Conservation (phyloP, 192 early-diverging fungal species). For the Oehlia diaphana region DNA sequence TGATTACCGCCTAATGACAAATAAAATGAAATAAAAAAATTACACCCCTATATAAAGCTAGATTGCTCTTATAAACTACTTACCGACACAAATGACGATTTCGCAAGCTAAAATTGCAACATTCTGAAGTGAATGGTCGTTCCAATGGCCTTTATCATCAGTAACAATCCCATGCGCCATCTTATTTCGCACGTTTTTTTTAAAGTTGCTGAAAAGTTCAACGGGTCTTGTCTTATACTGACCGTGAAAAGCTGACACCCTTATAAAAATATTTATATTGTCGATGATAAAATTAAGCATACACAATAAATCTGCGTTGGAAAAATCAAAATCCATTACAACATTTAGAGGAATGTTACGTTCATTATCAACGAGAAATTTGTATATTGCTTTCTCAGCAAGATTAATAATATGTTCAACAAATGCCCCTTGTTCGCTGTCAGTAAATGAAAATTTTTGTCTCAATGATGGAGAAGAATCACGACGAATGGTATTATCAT, state of each 20-base stretch:
- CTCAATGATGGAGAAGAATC: constrained; percentile 10
- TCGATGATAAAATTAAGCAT: constrained; percentile 21
- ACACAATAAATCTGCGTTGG: constrained; percentile 20
- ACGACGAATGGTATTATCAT: not conserved
- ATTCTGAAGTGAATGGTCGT: constrained; percentile 18
- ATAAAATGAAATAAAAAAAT: constrained; percentile 18
- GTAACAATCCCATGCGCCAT: constrained; percentile 25
- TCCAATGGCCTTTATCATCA: constrained; percentile 14
- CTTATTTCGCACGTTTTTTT: constrained; percentile 21
- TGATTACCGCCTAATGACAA: constrained; percentile 8
- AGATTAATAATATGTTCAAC: constrained; percentile 26
- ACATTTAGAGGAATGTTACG: constrained; percentile 1
- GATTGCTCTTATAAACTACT: constrained; percentile 11
- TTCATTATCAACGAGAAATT: constrained; percentile 20
- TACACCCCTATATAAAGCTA: constrained; percentile 15
- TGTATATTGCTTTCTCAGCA: constrained; percentile 16
- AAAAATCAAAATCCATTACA: constrained; percentile 8
- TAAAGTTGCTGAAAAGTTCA: constrained; percentile 13
- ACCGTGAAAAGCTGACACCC: not conserved
- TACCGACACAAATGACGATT: constrained; percentile 22
- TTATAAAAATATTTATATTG: constrained; percentile 20
- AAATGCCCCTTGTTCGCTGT: constrained; percentile 24
- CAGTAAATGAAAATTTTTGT: constrained; percentile 24
- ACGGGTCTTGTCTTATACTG: constrained; percentile 20
- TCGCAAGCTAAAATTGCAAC: constrained; percentile 21